These are phyloP conservation scores for Penicillium bovifimosum DNA, from an alignment of 495 filamentous ascomycete genomes.

Conservation along the genomic window DNA sequence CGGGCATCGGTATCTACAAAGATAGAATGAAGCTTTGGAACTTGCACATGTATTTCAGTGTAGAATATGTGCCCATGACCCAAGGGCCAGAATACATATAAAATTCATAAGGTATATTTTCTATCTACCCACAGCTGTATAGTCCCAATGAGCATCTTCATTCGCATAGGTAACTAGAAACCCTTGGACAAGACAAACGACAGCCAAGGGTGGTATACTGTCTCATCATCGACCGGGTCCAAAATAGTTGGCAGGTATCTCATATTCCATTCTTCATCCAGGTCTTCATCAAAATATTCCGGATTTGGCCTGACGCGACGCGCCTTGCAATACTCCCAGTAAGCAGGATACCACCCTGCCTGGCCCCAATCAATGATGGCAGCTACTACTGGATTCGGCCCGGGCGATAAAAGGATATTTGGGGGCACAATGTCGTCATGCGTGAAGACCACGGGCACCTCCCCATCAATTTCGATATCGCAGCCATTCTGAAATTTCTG, in stretches of 20 bases:
- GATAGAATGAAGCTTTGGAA: neutral
- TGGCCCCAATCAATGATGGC: slow-evolving; percentile 40
- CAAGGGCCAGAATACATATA: neutral
- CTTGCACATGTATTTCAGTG: neutral
- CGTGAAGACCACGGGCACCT: slow-evolving; percentile 25
- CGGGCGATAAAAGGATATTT: slow-evolving; percentile 34
- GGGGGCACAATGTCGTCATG: slow-evolving; percentile 34
- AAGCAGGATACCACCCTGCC: slow-evolving; percentile 41
- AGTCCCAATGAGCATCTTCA: slow-evolving; percentile 4
- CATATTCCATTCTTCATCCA: slow-evolving; percentile 21
- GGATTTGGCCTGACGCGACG: slow-evolving; percentile 11
- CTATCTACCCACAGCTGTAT: neutral
- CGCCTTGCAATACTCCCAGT: slow-evolving; percentile 45
- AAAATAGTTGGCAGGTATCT: slow-evolving; percentile 22
- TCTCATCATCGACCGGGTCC: slow-evolving; percentile 23
- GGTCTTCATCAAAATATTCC: slow-evolving; percentile 12
- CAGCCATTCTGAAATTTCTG: slow-evolving; percentile 22
- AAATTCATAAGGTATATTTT: neutral
- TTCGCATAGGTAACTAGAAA: slow-evolving; percentile 7
- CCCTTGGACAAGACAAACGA: slow-evolving; percentile 20
- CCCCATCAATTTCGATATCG: slow-evolving; percentile 15
- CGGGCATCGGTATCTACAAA: neutral
- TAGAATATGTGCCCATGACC: neutral
- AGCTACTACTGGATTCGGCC: slow-evolving; percentile 22
- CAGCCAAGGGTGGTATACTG: slow-evolving; percentile 18